Conservation (phyloP, 2,329 filamentous ascomycete genomes). For the Cladosporium sp. region DNA sequence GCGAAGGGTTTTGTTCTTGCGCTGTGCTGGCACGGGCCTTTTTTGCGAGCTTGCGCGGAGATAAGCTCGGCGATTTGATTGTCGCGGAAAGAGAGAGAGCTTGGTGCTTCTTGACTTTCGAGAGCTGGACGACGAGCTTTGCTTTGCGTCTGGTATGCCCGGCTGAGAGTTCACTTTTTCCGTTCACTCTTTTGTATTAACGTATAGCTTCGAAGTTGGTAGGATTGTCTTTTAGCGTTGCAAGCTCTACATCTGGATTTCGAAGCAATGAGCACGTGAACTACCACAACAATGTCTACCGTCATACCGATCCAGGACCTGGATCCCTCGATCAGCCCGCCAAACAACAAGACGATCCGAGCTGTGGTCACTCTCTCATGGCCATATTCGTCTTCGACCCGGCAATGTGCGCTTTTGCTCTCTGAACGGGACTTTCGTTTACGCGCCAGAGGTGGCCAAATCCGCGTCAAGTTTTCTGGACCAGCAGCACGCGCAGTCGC, state of each 20-base stretch:
- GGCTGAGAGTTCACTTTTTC: background rate
- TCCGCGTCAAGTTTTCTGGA: constrained; percentile 71
- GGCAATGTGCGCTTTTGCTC: constrained; percentile 71
- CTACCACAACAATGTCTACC: constrained; percentile 15
- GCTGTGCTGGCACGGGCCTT: background rate
- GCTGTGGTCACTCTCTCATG: constrained; percentile 81
- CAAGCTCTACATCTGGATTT: background rate
- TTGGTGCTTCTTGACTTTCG: background rate
- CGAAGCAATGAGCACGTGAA: constrained; percentile 1
- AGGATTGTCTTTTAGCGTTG: background rate
- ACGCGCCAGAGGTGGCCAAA: constrained; percentile 71
- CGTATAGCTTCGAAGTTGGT: background rate
- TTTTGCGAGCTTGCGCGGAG: background rate
- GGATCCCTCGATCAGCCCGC: constrained; percentile 21
- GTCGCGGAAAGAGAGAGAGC: background rate
- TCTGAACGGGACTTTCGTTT: constrained; percentile 81
- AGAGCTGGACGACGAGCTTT: background rate
- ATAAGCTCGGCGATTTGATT: constrained; percentile 7
- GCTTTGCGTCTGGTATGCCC: background rate
- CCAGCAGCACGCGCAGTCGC: constrained; percentile 66
- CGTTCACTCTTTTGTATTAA: background rate
- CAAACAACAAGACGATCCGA: constrained; percentile 43
- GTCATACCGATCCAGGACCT: constrained; percentile 29
- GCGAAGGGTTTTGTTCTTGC: constrained; percentile 8
- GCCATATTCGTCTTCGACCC: constrained; percentile 79